phyloP scores from a whole-genome alignment of 352 stramenopile genomes.

The Pythium oligandrum region DNA sequence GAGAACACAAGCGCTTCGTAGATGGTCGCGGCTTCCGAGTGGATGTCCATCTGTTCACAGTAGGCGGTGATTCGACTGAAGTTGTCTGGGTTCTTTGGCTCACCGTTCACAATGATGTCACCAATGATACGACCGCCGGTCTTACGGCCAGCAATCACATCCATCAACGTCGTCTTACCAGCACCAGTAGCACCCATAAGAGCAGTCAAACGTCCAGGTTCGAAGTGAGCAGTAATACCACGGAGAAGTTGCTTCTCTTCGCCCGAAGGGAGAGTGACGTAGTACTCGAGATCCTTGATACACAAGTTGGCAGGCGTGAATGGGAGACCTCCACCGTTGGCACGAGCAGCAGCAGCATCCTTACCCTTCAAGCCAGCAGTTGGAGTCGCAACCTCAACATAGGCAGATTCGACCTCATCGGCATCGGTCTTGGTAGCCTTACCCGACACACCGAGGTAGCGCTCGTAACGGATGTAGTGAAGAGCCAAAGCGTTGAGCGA shows the following conservation, averaged over 20 bases:
- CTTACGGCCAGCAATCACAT: conserved; percentile 18
- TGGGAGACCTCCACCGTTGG: conserved; percentile 23
- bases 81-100: conserved; percentile 60
- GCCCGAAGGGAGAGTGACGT: conserved; percentile 42
- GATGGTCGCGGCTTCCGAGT: conserved; percentile 81
- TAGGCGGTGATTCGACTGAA: conserved; percentile 89
- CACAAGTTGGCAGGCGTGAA: conserved; percentile 39
- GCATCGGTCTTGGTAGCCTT: conserved; percentile 30
- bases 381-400: conserved; percentile 35
- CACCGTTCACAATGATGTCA: conserved; percentile 89
- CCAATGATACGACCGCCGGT: conserved; percentile 69
- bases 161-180: conserved; percentile 62
- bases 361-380: conserved; percentile 2
- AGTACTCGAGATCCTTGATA: conserved; percentile 44
- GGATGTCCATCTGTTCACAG: conserved; percentile 83
- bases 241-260: conserved; percentile 40
- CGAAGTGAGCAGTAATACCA: conserved; percentile 44
- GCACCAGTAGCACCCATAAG: conserved; percentile 70
- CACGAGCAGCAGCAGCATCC: conserved; percentile 1
- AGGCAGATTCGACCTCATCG: conserved; percentile 19
- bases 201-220: conserved; percentile 59
- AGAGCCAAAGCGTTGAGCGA: conserved; percentile 34
- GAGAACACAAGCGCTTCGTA: conserved; percentile 90
- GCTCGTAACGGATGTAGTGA: conserved; percentile 53
- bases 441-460: conserved; percentile 29